phyloP scores from a whole-genome alignment of 345 rosid genomes.

The Eucalyptus dawsonii region DNA sequence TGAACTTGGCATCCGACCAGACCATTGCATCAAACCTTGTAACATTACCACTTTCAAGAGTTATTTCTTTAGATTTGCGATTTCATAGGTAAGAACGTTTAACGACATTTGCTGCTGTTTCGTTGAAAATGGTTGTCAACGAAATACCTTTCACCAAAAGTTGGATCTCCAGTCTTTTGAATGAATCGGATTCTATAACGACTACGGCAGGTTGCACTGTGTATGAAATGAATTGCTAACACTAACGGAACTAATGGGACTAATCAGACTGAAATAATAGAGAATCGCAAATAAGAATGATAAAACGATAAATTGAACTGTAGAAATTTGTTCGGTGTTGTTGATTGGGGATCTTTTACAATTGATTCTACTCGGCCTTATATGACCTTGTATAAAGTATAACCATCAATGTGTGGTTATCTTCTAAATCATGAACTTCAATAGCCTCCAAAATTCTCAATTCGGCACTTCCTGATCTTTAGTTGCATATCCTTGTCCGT shows the following conservation, averaged over 20 bases:
- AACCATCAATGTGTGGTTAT: background rate
- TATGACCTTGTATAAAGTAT: background rate
- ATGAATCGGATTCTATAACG: rapidly evolving
- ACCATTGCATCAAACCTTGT: background rate
- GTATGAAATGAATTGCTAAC: too few relatives aligned
- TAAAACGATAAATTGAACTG: background rate
- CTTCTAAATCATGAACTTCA: background rate
- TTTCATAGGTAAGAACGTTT: background rate
- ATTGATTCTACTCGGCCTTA: background rate
- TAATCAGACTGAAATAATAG: too few relatives aligned
- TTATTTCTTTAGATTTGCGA: background rate
- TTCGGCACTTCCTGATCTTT: background rate
- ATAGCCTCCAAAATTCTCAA: background rate
- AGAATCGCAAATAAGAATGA: background rate
- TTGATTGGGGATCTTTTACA: background rate
- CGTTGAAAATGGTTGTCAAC: background rate
- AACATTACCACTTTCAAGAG: background rate
- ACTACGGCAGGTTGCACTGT: rapidly evolving
- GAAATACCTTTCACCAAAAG: background rate
- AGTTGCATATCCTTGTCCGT: background rate
- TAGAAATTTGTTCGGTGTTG: background rate
- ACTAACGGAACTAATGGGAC: background rate
- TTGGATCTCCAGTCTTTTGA: background rate
- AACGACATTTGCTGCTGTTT: background rate
- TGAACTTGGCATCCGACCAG: background rate